phyloP scores from a whole-genome alignment of 352 stramenopile genomes.

The Pythium plurisporium region DNA sequence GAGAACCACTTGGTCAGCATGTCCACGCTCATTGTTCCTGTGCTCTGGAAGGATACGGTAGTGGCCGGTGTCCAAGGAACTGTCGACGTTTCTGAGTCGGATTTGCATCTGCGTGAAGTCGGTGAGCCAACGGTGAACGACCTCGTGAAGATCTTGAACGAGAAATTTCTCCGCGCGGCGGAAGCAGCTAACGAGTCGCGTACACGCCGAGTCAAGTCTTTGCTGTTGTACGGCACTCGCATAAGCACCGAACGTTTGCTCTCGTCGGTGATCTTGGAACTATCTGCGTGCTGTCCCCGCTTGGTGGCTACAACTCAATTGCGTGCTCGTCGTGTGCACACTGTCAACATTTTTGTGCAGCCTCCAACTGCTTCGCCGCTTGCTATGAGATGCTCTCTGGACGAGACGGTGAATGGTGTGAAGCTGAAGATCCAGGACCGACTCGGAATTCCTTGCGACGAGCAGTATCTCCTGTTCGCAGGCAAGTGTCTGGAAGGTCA shows the following conservation, averaged over 20 bases:
- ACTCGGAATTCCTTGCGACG: neutral
- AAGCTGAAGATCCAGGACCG: neutral
- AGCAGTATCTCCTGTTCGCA: neutral
- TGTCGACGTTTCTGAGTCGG: neutral
- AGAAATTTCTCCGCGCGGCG: neutral
- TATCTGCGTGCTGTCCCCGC: neutral
- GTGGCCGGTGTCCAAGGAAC: neutral
- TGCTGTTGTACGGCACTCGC: neutral
- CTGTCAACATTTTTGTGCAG: neutral
- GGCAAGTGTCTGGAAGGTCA: neutral
- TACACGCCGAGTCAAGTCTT: neutral
- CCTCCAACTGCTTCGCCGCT: neutral
- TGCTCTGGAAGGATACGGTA: conserved; percentile 1
- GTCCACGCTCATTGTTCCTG: neutral
- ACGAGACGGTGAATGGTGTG: conserved; percentile 1
- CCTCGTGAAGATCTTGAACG: neutral
- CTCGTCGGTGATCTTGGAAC: neutral
- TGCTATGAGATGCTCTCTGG: neutral
- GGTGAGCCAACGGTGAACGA: neutral
- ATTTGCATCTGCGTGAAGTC: neutral
- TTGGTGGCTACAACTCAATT: neutral
- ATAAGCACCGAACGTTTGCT: neutral
- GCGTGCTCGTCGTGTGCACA: neutral
- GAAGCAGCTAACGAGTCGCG: neutral
- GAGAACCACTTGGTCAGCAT: neutral